phyloP scores from a whole-genome alignment of 1,284 basidiomycete species.

The Puccinia triticina region DNA sequence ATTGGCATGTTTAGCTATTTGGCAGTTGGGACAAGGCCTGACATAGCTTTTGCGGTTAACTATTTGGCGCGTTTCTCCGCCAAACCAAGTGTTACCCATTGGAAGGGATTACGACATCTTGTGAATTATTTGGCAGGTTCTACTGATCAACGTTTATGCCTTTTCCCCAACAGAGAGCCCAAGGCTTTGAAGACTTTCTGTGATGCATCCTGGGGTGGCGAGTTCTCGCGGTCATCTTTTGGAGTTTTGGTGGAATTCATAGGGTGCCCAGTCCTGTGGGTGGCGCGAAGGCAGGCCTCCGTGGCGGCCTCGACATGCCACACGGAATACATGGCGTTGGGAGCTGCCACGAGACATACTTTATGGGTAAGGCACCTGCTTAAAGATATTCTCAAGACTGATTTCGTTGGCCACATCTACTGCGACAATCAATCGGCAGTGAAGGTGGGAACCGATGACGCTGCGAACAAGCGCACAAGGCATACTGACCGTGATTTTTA shows the following conservation, averaged over 20 bases:
- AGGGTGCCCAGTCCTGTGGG: conserved; percentile 14
- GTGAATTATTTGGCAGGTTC: too few relatives aligned
- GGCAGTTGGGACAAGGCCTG: conserved; percentile 6
- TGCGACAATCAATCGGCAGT: background rate
- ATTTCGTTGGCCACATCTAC: background rate
- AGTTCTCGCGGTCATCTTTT: too few relatives aligned
- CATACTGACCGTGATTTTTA: conserved; percentile 3
- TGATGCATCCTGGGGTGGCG: too few relatives aligned
- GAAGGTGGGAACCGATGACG: background rate
- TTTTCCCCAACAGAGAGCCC: too few relatives aligned
- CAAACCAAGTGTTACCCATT: too few relatives aligned
- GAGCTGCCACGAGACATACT: too few relatives aligned
- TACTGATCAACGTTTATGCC: too few relatives aligned
- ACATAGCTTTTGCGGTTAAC: conserved; percentile 10
- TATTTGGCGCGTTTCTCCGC: conserved; percentile 30
- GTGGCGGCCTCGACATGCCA: conserved; percentile 12
- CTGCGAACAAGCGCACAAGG: background rate
- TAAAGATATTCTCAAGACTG: too few relatives aligned
- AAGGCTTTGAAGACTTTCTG: too few relatives aligned
- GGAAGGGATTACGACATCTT: too few relatives aligned
- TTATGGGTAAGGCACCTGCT: too few relatives aligned
- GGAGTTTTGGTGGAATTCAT: too few relatives aligned
- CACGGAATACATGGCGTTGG: background rate
- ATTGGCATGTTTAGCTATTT: conserved; percentile 10
- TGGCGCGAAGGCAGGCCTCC: background rate